Conservation (phyloP, 805 yeast genomes). For the Spathaspora arborariae region DNA sequence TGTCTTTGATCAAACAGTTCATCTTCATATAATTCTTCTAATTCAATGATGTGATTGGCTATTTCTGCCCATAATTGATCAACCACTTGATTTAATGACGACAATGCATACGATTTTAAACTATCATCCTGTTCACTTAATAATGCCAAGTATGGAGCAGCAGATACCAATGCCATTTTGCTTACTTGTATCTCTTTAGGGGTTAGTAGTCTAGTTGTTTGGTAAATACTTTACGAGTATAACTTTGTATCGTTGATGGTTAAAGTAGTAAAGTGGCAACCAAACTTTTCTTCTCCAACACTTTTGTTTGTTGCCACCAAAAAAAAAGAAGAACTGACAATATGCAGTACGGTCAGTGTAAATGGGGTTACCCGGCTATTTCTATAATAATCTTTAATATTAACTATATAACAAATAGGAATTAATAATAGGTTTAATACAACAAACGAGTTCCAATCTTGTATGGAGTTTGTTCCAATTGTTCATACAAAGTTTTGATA, state of each 20-base stretch:
- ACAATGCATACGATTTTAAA: slow-evolving; percentile 80
- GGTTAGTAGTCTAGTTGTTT: neutral
- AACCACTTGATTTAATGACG: slow-evolving; percentile 74
- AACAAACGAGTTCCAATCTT: slow-evolving; percentile 87
- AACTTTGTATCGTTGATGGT: neutral
- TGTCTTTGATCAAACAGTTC: slow-evolving; percentile 67
- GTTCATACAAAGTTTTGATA: slow-evolving; percentile 78
- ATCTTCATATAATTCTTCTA: slow-evolving; percentile 91
- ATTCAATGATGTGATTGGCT: slow-evolving; percentile 81
- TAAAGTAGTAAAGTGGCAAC: neutral
- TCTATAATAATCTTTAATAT: neutral
- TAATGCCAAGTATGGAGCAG: slow-evolving; percentile 89
- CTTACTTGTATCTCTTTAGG: neutral
- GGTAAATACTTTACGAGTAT: neutral
- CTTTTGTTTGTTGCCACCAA: neutral
- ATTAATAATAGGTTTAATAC: slow-evolving; percentile 43
- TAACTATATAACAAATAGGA: neutral
- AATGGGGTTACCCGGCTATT: neutral
- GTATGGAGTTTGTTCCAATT: slow-evolving; percentile 84
- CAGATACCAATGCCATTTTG: slow-evolving; percentile 68
- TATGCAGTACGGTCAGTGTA: neutral
- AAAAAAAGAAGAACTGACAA: neutral
- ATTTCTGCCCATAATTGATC: slow-evolving; percentile 97
- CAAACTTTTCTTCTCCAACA: neutral
- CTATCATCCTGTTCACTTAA: slow-evolving; percentile 75